A percentile compares a stretch with the other conserved stretches of the same genome.
Evolutionary conservation across 345 rosid genomes (phyloP).

Genomic region (Viola odorata): DNA sequence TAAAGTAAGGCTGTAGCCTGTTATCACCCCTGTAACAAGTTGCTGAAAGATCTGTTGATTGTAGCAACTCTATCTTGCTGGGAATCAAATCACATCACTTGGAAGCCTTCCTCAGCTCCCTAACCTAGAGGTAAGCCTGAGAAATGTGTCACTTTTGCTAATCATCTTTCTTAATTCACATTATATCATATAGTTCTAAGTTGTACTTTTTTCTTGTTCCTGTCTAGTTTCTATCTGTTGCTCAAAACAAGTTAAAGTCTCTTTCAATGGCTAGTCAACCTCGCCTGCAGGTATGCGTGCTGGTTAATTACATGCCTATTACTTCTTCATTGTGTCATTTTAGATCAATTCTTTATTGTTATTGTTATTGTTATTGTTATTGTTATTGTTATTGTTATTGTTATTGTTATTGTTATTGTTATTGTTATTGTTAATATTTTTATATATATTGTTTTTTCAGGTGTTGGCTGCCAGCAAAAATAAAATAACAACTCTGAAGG

Average conservation of each 20-base stretch:
- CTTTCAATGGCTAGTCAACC: conserved; percentile 98
- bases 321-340: conserved; percentile 1
- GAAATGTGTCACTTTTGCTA: conserved; percentile 1
- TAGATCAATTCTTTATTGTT: not conserved
- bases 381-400: not conserved
- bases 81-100: conserved; percentile 92
- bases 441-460: conserved; percentile 26
- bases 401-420: not conserved
- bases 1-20: conserved; percentile 6
- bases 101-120: conserved; percentile 93
- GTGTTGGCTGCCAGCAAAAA: conserved; percentile 98
- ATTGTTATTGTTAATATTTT: conserved; percentile 5
- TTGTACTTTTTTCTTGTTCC: conserved; percentile 8
- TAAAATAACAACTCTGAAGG: conserved; percentile 82
- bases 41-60: conserved; percentile 25
- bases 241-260: conserved; percentile 91
- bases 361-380: not conserved
- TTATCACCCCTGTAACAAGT: conserved; percentile 8
- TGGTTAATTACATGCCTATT: conserved; percentile 7
- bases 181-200: not conserved
- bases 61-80: conserved; percentile 98
- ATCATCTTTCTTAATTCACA: conserved; percentile 1
- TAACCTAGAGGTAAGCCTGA: conserved; percentile 70
- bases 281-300: conserved; percentile 70
- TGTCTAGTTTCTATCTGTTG: conserved; percentile 88